Conservation (phyloP, 2,329 filamentous ascomycete species). For the Didymellaceae sp. region DNA sequence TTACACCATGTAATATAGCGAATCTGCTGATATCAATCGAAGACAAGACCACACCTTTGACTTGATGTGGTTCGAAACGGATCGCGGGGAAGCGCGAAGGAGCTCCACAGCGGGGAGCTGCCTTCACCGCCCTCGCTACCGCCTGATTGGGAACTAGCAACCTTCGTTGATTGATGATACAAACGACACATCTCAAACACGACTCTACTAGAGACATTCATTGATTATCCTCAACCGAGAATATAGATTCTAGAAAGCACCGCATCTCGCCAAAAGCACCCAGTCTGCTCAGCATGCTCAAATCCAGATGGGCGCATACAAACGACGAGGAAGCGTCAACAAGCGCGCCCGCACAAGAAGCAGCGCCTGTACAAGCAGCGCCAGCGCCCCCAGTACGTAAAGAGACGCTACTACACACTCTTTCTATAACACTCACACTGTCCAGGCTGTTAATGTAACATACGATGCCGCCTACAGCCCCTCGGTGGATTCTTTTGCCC, state of each 20-base stretch:
- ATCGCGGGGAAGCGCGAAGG: not conserved
- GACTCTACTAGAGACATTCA: not conserved
- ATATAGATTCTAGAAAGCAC: not conserved
- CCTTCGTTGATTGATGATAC: constrained; percentile 9
- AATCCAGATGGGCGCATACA: constrained; percentile 44
- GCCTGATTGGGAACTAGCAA: constrained; percentile 2
- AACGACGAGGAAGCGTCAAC: constrained; percentile 18
- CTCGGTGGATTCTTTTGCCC: constrained; percentile 55
- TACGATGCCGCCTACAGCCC: constrained; percentile 39
- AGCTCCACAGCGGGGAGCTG: constrained; percentile 14
- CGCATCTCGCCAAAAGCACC: no score
- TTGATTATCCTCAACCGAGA: not conserved
- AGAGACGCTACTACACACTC: not conserved
- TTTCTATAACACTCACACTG: not conserved
- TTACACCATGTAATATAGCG: no score
- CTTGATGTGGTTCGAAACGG: no score
- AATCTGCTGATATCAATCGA: no score
- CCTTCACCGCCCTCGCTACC: constrained; percentile 13
- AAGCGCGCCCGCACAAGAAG: constrained; percentile 2
- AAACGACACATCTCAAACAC: constrained; percentile 5
- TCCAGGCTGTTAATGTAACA: constrained; percentile 14
- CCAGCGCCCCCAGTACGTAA: constrained; percentile 20
- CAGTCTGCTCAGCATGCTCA: constrained; percentile 32
- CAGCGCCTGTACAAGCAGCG: constrained; percentile 16
- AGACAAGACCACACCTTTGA: no score